Evolutionary conservation across 257 asterid genomes (phyloP), one percentile per base, ranked within the genome.

Genomic region (Fraxinus excelsior): DNA sequence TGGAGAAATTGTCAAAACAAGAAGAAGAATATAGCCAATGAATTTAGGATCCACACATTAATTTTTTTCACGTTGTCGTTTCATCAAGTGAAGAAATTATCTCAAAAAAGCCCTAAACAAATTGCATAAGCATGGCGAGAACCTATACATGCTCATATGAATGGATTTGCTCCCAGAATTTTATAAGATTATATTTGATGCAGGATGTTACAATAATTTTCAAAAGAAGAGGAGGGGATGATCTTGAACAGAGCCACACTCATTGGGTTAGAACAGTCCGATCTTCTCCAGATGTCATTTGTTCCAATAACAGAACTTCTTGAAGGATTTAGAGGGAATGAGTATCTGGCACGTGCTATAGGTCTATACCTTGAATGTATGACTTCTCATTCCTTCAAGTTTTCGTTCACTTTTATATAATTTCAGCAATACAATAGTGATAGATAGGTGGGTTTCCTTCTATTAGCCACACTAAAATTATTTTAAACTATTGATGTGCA

Each of bases 141-240:
- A 23, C 32, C 31, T 23, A 21, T 60, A 16, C 67, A 16, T 23
- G 31, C 32, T 56, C 28, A 21, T 25, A 23, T 23, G 67, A 60
- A 58, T 58, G 67, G 14, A 23, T 23, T 60, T 60, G 49, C 66
- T 51, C 3, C 29, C 67, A 10, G 60, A 37, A 31, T 7, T 60
- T 70, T 65, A 67, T 46, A 69, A 67, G 35, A 29, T 68, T 64
- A 65, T 74, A 70, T 75, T 76, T 76, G 34, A 68, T 90, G 85
- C 87, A 93, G 98, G 98, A 93, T 80, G 87, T 90, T 46, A 93
- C 97, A 0, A 91, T 89, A 75, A 93, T 91, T 79, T 93, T 91
- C 84, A 83, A 97, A 87, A 84, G 97, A 85, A 91, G 94, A 75
- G 97, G 97, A 78, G 98, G 97, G 78, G 98, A 91, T 80, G 97